Evolutionary conservation across 257 asterid genomes (phyloP), one percentile per base, ranked within the genome.

Genomic region (Plantago major): DNA sequence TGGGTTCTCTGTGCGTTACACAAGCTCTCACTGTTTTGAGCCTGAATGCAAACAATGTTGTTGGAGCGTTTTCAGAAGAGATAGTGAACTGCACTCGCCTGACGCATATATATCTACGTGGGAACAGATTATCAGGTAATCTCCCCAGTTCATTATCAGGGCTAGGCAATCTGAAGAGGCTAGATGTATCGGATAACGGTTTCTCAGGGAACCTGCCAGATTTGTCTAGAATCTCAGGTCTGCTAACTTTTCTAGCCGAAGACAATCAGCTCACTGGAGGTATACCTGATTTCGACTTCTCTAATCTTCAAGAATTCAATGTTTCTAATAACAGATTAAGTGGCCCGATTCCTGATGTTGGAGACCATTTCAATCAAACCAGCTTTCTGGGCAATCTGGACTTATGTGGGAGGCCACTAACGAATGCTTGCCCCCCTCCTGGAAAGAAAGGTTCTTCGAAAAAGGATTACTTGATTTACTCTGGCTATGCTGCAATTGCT

Each of bases 131-230:
- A 55, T 67, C 88, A 0, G 86, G 95, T 0, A 71, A 55, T 3
- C 58, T 88, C 14, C 95, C 95, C 9, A 54, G 11, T 11, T 73
- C 88, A 14, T 72, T 88, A 14, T 64, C 85, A 0, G 71, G 68
- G 62, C 62, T 88, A 56, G 58, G 67, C 49, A 80, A 79, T 45
- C 63, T 88, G 74, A 86, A 83, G 68, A 77, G 81, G 50, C 2
- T 86, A 26, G 74, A 42, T 11, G 55, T 84, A 7, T 84, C 95
- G 1, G 61, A 46, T 71, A 89, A 86, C 42, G 75, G 43, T 5
- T 86, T 89, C 75, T 75, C 85, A 0, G 93, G 95, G 10, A 67
- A 62, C 46, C 64, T 89, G n/a, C 96, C 93, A 3, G 75, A 78
- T 40, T 3, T 89, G 67, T 62, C 87, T 0, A 74, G 79, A 69